phyloP scores from a whole-genome alignment of 306 rosid species.

The Cyclanthera cordifolia region DNA sequence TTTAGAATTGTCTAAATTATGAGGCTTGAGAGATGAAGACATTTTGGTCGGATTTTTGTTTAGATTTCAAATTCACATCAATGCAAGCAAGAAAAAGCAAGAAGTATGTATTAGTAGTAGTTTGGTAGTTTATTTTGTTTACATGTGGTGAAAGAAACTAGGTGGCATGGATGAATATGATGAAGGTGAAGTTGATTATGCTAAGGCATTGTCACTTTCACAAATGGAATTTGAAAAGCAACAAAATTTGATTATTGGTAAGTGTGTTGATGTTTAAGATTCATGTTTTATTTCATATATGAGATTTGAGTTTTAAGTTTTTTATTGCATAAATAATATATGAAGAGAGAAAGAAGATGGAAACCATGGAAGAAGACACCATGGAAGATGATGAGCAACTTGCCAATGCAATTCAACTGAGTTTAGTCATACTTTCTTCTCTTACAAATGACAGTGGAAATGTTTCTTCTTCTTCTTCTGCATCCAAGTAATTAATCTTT shows the following conservation, averaged over 20 bases:
- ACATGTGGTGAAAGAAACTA: too few relatives aligned
- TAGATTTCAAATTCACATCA: too few relatives aligned
- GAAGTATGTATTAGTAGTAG: too few relatives aligned
- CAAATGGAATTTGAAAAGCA: slow-evolving; percentile 36
- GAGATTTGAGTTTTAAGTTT: background rate
- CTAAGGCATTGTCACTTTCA: slow-evolving; percentile 54
- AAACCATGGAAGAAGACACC: background rate
- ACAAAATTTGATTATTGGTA: background rate
- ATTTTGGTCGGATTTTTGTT: too few relatives aligned
- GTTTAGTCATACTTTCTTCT: slow-evolving; percentile 40
- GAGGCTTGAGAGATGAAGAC: too few relatives aligned
- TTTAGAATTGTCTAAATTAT: too few relatives aligned
- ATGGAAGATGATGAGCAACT: slow-evolving; percentile 34
- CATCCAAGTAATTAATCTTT: slow-evolving; percentile 16
- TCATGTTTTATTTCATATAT: background rate
- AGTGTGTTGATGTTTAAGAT: background rate
- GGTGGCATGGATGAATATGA: slow-evolving; percentile 21
- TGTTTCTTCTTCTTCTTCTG: slow-evolving; percentile 29
- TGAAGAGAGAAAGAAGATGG: slow-evolving; percentile 20
- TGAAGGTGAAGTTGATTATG: slow-evolving; percentile 43
- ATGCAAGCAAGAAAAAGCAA: too few relatives aligned
- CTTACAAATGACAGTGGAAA: slow-evolving; percentile 31
- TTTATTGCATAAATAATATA: too few relatives aligned
- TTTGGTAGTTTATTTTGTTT: too few relatives aligned
- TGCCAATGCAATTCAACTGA: slow-evolving; percentile 81